Base-by-base conservation (phyloP, 805 yeast genomes). In the Saccharomyces paradoxus region DNA sequence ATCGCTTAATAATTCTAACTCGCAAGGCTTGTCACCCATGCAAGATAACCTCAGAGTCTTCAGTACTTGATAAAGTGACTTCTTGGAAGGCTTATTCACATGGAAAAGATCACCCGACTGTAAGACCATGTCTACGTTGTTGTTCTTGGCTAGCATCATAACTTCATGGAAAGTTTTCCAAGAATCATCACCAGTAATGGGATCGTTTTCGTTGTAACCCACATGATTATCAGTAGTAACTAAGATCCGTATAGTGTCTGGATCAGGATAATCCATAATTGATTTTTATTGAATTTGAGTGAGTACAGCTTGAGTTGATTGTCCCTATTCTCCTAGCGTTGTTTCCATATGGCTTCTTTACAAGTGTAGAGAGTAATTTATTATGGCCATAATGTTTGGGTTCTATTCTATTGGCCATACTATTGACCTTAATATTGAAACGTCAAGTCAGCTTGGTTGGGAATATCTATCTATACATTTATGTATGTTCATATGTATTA, bases 221-320 rank as follows among this genome's bases (percentile, higher is more conserved):
- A 94, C 96, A 74, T 94, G 99, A 66, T 94, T 94, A 65, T 94
- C 99, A 1, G 98, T 90, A 2, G 99, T 89, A 31, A 94, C 71
- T 31, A 94, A 79, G 21, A 94, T 80, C 26, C 87, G 74, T 17
- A 91, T 81, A 0, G 96, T 89, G 67, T 88, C 81, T 5, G 64
- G 67, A 56, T 62, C 68, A 7, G 72, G 71, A 32, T 59, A 58
- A 9, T 65, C 63, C 62, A 66, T 63, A 49, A n/a, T 49, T 13
- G 24, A 21, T 10, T 9, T 37, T 37, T 6, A n/a, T 9, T 17
- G 12, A 9, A 21, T 17, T 8, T 37, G 44, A 17, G 22, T 13
- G 17, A 3, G 24, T 14, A 26, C 48, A 14, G 29, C 41, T 29
- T 31, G 28, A 13, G 44, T 37, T 4, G 8, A 17, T 37, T 37